A percentile compares a stretch with the other conserved stretches of the same genome.
Conservation (phyloP, 2,329 filamentous ascomycete species). For the Monilinia fructigena region DNA sequence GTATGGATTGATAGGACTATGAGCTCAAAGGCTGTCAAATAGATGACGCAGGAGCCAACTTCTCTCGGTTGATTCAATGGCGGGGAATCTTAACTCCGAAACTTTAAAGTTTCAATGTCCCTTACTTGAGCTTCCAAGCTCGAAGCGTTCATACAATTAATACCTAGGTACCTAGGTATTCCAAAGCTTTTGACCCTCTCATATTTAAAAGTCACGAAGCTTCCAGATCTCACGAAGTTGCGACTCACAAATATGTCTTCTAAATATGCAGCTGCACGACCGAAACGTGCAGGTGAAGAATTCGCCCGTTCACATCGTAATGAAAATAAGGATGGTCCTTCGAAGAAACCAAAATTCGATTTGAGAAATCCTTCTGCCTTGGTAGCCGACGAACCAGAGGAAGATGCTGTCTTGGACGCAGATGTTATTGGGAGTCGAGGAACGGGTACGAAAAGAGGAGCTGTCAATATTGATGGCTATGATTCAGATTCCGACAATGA, state of each 20-base stretch:
- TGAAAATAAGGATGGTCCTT: conserved; percentile 47
- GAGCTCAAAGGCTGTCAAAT: conserved; percentile 9
- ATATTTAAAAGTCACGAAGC: background rate
- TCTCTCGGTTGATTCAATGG: conserved; percentile 14
- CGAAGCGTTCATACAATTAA: background rate
- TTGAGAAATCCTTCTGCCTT: conserved; percentile 90
- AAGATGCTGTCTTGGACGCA: conserved; percentile 77
- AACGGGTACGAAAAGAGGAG: conserved; percentile 79
- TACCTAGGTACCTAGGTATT: background rate
- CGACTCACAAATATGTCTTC: conserved; percentile 50
- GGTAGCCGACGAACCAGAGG: conserved; percentile 74
- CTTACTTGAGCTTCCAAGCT: too few species aligned
- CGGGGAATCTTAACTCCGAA: conserved; percentile 21
- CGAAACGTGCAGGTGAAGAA: conserved; percentile 79
- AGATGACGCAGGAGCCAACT: conserved; percentile 25
- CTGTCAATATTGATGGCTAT: conserved; percentile 95
- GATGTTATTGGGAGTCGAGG: conserved; percentile 82
- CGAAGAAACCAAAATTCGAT: conserved; percentile 89
- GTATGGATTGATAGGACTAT: background rate
- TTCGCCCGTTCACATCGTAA: conserved; percentile 73
- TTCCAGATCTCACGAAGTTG: background rate
- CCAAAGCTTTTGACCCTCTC: background rate
- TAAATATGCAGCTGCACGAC: conserved; percentile 65
- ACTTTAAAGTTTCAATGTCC: conserved; percentile 7
- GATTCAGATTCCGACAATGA: conserved; percentile 93